Conservation (phyloP, 2,329 filamentous ascomycete species). For the Penicillium decumbens region DNA sequence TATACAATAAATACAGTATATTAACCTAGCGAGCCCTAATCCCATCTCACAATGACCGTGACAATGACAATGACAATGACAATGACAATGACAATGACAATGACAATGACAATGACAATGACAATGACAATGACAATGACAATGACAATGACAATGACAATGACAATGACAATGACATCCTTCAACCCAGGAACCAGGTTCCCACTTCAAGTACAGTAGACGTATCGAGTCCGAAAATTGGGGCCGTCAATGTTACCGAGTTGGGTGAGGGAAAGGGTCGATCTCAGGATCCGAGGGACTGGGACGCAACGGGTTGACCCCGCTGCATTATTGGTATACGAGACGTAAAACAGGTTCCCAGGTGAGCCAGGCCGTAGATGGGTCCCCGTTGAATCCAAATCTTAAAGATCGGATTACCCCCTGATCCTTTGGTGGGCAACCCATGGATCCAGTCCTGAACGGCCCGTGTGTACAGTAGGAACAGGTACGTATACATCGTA, state of each 20-base stretch:
- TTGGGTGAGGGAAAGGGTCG: conserved; percentile 13
- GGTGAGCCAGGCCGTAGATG: too few relatives aligned
- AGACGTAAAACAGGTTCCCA: too few relatives aligned
- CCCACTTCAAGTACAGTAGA: too few relatives aligned
- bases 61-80: too few relatives aligned
- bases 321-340: neutral
- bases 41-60: too few relatives aligned
- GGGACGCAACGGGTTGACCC: conserved; percentile 18
- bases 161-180: too few relatives aligned
- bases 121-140: too few relatives aligned
- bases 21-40: too few relatives aligned
- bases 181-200: neutral
- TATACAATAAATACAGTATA: too few relatives aligned
- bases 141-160: too few relatives aligned
- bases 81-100: too few relatives aligned
- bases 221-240: conserved; percentile 5
- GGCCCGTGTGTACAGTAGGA: neutral
- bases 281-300: conserved; percentile 15
- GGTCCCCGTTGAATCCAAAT: neutral
- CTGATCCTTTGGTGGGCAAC: neutral
- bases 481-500: neutral
- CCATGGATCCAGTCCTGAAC: neutral
- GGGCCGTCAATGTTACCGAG: conserved; percentile 7
- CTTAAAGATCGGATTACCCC: neutral
- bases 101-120: too few relatives aligned